Base-by-base conservation (phyloP, 768 basidiomycete species). In the Tulasnella calospora region DNA sequence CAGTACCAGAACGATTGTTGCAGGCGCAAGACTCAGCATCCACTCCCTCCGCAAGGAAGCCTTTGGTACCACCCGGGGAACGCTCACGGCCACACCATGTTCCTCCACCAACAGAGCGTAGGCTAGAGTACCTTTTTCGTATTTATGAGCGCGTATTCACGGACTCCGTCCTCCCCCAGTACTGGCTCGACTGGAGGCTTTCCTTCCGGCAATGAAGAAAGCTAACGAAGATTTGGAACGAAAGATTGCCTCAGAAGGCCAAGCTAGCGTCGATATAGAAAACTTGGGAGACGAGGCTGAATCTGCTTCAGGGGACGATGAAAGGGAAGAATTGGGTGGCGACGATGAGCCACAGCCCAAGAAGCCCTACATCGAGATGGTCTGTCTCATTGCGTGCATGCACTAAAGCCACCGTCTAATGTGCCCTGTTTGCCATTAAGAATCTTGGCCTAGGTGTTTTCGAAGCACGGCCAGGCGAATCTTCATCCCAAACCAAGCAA, bases 401-500 rank as follows among this genome's bases (percentile, higher is more conserved):
- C 71, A 38, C 33, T 19, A 33, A 38, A 21, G 46, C 71, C 40
- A 19, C 30, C 73, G 15, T 41, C 67, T 74, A 72, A 38, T 35
- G 15, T 72, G n/a, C 44, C 47, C 33, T 57, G 36, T 36, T 71
- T 36, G 35, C 33, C 71, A 30, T 57, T 55, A 41, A 80, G 80
- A 72, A 80, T 41, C 75, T 80, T 30, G 80, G 80, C 13, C 75
- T 80, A 19, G 80, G 80, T 5, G 72, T 80, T 33, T 80, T 80
- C 73, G 78, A 79, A 36, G 46, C 33, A 40, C 67, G 76, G 23
- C 67, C 55, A 21, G 51, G 67, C 47, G 41, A 77, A 41, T 67
- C 76, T 51, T 33, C n/a, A 69, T 17, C 35, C 10, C 44, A 61
- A 61, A 67, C 51, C 30, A 77, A 77, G 30, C 51, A 67, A 77